Base-by-base conservation (phyloP, 768 basidiomycete genomes). In the Hydnum rufescens region DNA sequence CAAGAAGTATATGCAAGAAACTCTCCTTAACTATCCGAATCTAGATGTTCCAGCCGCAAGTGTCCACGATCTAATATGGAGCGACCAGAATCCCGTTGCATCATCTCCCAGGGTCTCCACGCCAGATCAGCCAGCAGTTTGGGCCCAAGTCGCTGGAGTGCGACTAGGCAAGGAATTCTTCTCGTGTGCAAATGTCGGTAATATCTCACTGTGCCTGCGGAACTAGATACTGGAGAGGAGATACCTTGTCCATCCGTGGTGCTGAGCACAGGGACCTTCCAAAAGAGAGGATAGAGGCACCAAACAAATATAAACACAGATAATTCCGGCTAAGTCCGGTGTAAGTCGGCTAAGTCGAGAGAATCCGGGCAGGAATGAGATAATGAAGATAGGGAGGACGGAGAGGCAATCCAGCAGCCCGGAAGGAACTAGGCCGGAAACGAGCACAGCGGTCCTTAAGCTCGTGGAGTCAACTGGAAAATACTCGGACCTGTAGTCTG, bases 201-300 rank as follows among this genome's bases (percentile, higher is more conserved):
- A 22, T 28, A 25, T 47, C 8, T 13, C 13, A 47, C 42, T 51
- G 51, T 51, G 32, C 36, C 29, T 44, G 25, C 43, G 36, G 36
- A 22, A 13, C 13, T 39, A 86, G 86, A 86, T 31, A 70, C 74
- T 3, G 83, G 85, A 5, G 80, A 88, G 49, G 60, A 78, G 18
- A 77, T 92, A 28, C 66, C 68, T 18, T 92, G 86, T 59, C 77
- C 80, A 3, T 77, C 80, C 57, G 83, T 90, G 6, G 82, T 93
- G 28, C 73, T 93, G 13, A 88, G 86, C 58, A 92, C 88, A 0
- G 89, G 89, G 4, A 92, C 89, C 0, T 93, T 93, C 62, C 72
- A 92, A 25, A 80, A 82, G 2, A 88, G 85, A 6, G n/a, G 85
- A 92, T 66, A 86, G 90, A 43, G 87, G 92, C 60, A 83, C 92